Conservation (phyloP, 768 basidiomycete species). For the Phanerochaete sordida region DNA sequence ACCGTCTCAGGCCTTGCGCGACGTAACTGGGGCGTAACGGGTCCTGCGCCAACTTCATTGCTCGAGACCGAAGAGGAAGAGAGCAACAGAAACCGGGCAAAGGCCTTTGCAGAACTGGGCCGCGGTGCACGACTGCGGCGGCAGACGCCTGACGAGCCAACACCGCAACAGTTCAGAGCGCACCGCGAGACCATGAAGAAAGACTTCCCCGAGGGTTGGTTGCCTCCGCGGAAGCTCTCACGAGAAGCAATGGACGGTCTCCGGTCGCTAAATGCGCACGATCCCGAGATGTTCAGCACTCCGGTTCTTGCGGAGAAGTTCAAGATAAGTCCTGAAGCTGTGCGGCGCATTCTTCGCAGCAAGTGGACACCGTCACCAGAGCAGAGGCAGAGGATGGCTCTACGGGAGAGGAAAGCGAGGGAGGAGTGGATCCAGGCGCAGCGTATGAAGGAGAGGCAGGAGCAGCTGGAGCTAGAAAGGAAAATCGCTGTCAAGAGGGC, state of each 20-base stretch:
- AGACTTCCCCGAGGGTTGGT: conserved; percentile 41
- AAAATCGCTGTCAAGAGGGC: not conserved
- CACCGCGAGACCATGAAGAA: conserved; percentile 31
- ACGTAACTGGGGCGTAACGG: conserved; percentile 20
- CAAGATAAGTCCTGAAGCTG: conserved; percentile 48
- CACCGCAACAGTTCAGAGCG: conserved; percentile 22
- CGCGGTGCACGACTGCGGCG: not conserved
- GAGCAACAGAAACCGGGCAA: not conserved
- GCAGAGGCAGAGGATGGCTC: conserved; percentile 24
- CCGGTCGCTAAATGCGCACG: conserved; percentile 36
- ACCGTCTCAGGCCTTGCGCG: conserved; percentile 20
- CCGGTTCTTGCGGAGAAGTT: conserved; percentile 43
- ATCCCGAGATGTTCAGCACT: conserved; percentile 40
- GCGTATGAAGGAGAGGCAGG: conserved; percentile 5
- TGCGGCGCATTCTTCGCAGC: conserved; percentile 45
- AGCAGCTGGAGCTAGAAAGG: conserved; percentile 3
- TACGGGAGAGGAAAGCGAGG: conserved; percentile 23
- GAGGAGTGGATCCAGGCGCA: conserved; percentile 6
- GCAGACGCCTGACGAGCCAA: conserved; percentile 16
- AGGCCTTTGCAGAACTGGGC: not conserved
- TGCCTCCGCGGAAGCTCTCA: conserved; percentile 49
- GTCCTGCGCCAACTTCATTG: conserved; percentile 20
- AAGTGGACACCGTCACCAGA: conserved; percentile 38
- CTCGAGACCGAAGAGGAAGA: conserved; percentile 9
- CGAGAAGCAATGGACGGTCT: conserved; percentile 51